Evolutionary conservation across 306 rosid genomes (phyloP), one percentile per base, ranked within the genome.

Genomic region (Ormosia emarginata): DNA sequence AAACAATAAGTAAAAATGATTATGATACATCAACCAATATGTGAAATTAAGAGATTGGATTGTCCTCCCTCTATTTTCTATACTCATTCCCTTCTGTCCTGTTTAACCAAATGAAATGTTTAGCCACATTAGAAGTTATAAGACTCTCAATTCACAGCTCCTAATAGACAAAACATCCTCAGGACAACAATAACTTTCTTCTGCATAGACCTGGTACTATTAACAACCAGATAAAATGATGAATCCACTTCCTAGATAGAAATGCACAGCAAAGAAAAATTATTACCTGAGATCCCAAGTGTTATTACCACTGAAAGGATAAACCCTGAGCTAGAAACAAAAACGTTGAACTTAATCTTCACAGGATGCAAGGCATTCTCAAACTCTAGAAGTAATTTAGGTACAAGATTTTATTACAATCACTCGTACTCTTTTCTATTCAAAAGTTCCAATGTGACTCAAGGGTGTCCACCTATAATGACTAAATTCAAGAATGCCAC

Each of bases 1-100:
- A 82, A 80, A 75, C 79, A 58, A 53, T 39, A 84, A 68, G 65
- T 61, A 40, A 71, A 62, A 80, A 58, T 7, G 18, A 82, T 49
- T 78, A 59, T n/a, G 71, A 79, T 65, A 66, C 70, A 56, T 71
- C 63, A 66, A 70, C 62, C 71, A 68, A 79, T 71, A 66, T 8
- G 39, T 65, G 74, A 74, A 74, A 75, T 67, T 70, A 64, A 30
- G 50, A 59, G 75, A 80, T 62, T 17, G 75, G 64, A 49, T 40
- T 32, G 46, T 34, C 72, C 75, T 53, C 57, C 29, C 64, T 58
- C 15, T 36, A 56, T 57, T 39, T 46, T 18, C 68, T 67, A 80
- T 70, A 52, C 32, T 5, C 75, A 79, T 46, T 37, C 40, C 69
- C 40, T 79, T 53, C 53, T 24, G 61, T 67, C 69, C 6, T 3